Percentiles rank a stretch among this genome's conserved stretches.
phyloP scores from a whole-genome alignment of 1,284 basidiomycete genomes.

The Moesziomyces parantarcticus region DNA sequence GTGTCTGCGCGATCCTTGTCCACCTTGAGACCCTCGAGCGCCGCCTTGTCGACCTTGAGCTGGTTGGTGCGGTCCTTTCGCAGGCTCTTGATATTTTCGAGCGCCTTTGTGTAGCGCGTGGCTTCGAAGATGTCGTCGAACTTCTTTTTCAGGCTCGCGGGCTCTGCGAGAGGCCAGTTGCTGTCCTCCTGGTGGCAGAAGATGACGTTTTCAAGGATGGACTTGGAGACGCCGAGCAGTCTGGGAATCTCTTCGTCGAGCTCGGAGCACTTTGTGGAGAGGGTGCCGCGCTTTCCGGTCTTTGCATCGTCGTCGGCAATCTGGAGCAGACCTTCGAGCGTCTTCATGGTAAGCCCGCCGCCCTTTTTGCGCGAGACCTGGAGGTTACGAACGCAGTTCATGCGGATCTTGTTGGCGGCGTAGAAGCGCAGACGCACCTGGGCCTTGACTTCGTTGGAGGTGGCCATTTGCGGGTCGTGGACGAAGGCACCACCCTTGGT shows the following conservation, averaged over 20 bases:
- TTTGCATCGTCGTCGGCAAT: conserved; percentile 77
- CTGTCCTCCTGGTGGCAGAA: conserved; percentile 99
- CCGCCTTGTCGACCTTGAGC: conserved; percentile 91
- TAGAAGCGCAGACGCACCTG: conserved; percentile 94
- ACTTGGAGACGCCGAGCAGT: conserved; percentile 88
- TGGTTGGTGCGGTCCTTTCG: conserved; percentile 87
- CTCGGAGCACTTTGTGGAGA: conserved; percentile 72
- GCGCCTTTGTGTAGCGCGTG: conserved; percentile 85
- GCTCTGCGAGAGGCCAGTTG: conserved; percentile 96
- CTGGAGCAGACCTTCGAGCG: conserved; percentile 89
- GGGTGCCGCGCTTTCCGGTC: conserved; percentile 68
- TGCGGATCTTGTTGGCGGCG: conserved; percentile 78
- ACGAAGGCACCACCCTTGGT: conserved; percentile 97
- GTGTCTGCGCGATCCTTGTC: conserved; percentile 89
- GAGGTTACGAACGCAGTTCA: conserved; percentile 92
- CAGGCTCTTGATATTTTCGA: conserved; percentile 84
- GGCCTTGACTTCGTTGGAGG: conserved; percentile 97
- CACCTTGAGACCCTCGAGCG: conserved; percentile 80
- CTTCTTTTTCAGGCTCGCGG: conserved; percentile 92
- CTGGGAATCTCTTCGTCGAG: conserved; percentile 92
- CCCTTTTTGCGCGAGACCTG: conserved; percentile 85
- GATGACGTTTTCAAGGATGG: conserved; percentile 97
- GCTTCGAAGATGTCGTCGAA: conserved; percentile 99
- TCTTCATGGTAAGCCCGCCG: conserved; percentile 90
- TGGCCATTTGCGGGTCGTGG: conserved; percentile 96